phyloP scores from a whole-genome alignment of 768 basidiomycete genomes.

The Trametes maxima region DNA sequence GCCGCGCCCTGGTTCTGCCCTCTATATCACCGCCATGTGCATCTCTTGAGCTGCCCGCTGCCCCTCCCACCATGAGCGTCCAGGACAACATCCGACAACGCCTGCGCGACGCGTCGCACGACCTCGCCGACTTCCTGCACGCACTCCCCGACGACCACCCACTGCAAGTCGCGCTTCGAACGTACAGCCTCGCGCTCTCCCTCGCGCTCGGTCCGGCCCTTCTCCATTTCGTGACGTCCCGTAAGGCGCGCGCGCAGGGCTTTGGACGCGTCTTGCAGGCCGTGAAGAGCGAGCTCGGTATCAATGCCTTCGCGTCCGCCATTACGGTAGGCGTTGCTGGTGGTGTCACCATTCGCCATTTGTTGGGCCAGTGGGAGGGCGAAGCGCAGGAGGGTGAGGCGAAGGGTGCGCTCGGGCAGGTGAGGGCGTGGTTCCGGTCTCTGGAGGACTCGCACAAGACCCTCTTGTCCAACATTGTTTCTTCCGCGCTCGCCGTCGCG shows the following conservation, averaged over 20 bases:
- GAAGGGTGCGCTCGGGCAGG: not conserved
- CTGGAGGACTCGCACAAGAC: conserved; percentile 49
- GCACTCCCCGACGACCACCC: conserved; percentile 46
- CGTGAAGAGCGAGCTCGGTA: conserved; percentile 57
- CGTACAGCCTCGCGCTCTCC: conserved; percentile 66
- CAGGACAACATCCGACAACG: not conserved
- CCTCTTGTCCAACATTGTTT: conserved; percentile 58
- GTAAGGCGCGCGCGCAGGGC: conserved; percentile 28
- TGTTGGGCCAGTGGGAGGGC: conserved; percentile 40
- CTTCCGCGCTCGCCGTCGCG: conserved; percentile 57
- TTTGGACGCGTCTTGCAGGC: conserved; percentile 37
- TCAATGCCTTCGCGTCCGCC: conserved; percentile 70
- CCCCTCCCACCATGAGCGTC: not conserved
- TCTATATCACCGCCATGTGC: conserved; percentile 6
- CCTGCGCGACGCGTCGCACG: conserved; percentile 15
- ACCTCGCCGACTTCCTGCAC: conserved; percentile 26
- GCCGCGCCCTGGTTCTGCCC: not conserved
- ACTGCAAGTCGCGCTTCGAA: conserved; percentile 60
- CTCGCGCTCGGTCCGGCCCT: conserved; percentile 70
- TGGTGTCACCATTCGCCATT: conserved; percentile 52
- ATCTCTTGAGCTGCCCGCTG: not conserved
- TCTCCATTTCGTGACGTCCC: conserved; percentile 50
- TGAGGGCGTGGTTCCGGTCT: conserved; percentile 27
- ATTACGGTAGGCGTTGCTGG: conserved; percentile 68
- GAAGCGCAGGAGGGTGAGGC: not conserved